Conservation (phyloP, 495 filamentous ascomycete species). For the Penicillium arizonense region DNA sequence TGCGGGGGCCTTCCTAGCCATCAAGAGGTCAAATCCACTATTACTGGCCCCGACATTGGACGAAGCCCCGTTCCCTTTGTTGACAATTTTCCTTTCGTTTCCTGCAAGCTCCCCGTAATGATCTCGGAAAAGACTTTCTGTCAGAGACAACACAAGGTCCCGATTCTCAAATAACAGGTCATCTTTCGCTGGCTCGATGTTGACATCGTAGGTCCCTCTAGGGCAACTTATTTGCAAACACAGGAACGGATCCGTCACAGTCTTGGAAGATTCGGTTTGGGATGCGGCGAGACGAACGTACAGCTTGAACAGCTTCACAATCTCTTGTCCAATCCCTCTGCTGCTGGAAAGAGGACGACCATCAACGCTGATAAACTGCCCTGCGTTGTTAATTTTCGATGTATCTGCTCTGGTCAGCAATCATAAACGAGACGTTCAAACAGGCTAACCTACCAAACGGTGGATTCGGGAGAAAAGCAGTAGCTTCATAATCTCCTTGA, state of each 20-base stretch:
- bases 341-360: conserved; percentile 66
- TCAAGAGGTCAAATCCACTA: conserved; percentile 21
- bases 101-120: conserved; percentile 50
- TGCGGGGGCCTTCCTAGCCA: conserved; percentile 17
- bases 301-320: conserved; percentile 59
- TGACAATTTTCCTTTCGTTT: background rate
- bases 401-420: conserved; percentile 34
- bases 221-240: conserved; percentile 72
- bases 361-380: conserved; percentile 75
- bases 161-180: conserved; percentile 76
- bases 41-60: background rate
- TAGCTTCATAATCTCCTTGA: conserved; percentile 37
- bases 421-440: background rate
- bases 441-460: conserved; percentile 35
- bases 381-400: conserved; percentile 53
- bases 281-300: conserved; percentile 46
- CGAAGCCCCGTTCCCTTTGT: conserved; percentile 4
- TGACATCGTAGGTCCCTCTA: conserved; percentile 73
- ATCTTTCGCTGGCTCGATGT: conserved; percentile 89
- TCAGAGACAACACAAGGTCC: conserved; percentile 45
- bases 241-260: conserved; percentile 65
- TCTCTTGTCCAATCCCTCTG: conserved; percentile 64
- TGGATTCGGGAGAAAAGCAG: conserved; percentile 59
- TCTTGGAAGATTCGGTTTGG: conserved; percentile 11
- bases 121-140: conserved; percentile 54